phyloP scores from a whole-genome alignment of 2,329 filamentous ascomycete genomes.

The Helotiales sp. region DNA sequence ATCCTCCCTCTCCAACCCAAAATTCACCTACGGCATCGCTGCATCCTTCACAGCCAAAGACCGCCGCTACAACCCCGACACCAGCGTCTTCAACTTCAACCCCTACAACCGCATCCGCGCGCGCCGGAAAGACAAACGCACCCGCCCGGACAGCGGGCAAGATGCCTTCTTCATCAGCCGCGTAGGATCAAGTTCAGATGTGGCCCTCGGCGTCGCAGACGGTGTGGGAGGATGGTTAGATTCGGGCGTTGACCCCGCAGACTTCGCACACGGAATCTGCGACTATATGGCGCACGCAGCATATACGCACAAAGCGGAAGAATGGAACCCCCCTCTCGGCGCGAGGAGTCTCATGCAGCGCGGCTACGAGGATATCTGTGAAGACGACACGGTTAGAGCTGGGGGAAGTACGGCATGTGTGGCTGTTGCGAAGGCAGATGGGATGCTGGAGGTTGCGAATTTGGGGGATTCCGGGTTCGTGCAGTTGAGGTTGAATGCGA shows the following conservation, averaged over 20 bases:
- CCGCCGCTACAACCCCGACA: constrained; percentile 67
- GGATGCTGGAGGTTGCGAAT: constrained; percentile 85
- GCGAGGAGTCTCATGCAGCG: constrained; percentile 77
- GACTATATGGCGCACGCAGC: constrained; percentile 87
- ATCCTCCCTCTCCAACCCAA: constrained; percentile 28
- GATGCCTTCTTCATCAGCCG: constrained; percentile 94
- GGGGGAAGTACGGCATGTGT: constrained; percentile 93
- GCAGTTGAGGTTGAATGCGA: constrained; percentile 81
- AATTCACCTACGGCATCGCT: constrained; percentile 70
- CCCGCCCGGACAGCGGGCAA: constrained; percentile 81
- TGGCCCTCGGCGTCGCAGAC: constrained; percentile 90
- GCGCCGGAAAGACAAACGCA: constrained; percentile 59
- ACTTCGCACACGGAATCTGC: constrained; percentile 94
- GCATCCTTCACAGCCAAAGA: constrained; percentile 79
- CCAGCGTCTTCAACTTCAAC: constrained; percentile 75
- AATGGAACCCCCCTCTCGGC: constrained; percentile 50
- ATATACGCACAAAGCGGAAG: constrained; percentile 41
- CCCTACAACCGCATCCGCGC: constrained; percentile 62
- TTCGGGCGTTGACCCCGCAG: constrained; percentile 88
- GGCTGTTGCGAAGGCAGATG: constrained; percentile 75
- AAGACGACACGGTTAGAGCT: constrained; percentile 73
- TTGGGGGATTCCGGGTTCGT: constrained; percentile 95
- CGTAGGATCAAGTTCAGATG: constrained; percentile 71
- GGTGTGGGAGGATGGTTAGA: constrained; percentile 96
- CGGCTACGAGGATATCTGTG: constrained; percentile 82